These are phyloP conservation scores for Saccharata proteae DNA, from an alignment of 2,329 filamentous ascomycete genomes.

Conservation along the genomic window DNA sequence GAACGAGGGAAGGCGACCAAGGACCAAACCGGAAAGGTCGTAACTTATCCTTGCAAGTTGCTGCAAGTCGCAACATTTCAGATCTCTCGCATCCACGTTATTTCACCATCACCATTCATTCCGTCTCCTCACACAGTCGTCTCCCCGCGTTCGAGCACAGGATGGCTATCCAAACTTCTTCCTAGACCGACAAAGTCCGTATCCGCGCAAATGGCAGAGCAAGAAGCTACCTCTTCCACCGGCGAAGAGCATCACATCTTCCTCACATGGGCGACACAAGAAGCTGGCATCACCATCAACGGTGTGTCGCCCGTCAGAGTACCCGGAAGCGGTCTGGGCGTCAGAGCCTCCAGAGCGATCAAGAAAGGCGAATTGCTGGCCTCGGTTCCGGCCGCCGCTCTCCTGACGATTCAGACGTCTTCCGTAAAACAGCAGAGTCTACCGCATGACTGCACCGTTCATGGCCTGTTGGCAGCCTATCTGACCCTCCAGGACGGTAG, in stretches of 20 bases:
- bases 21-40: no score
- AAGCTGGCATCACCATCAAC: constrained; percentile 53
- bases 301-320: constrained; percentile 56
- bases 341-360: constrained; percentile 57
- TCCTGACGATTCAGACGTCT: constrained; percentile 51
- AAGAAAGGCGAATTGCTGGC: constrained; percentile 52
- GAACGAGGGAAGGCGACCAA: no score
- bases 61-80: no score
- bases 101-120: no score
- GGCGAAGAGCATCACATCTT: constrained; percentile 41
- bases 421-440: constrained; percentile 38
- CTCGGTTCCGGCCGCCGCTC: constrained; percentile 48
- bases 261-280: constrained; percentile 54
- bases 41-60: no score
- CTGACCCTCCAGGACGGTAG: constrained; percentile 38
- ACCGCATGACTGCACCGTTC: constrained; percentile 46
- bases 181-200: no score
- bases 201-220: no score
- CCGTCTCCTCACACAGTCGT: no score
- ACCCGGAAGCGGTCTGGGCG: constrained; percentile 62
- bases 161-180: no score
- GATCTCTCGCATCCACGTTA: no score
- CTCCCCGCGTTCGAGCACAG: no score
- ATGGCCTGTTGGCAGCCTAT: constrained; percentile 61
- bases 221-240: constrained; percentile 21